Base-by-base conservation (phyloP, 345 rosid species). In the Euclidium syriacum region DNA sequence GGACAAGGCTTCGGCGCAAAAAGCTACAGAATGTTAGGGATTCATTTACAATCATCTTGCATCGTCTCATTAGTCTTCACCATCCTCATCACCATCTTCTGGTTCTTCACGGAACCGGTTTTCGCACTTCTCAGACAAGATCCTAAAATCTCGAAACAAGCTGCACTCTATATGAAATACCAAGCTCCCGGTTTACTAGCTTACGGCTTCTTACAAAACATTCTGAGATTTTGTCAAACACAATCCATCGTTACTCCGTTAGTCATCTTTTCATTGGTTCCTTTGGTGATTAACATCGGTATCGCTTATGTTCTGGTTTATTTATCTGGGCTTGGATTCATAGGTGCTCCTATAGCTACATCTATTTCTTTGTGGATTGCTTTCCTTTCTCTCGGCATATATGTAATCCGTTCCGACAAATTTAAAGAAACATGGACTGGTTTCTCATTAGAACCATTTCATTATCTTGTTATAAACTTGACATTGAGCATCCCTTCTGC, bases 1-100 rank as follows among this genome's bases (percentile, higher is more conserved):
- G 96, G 98, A 3, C 98, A 88, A 82, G 92, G 76, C 10, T 91
- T 78, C 73, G 96, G 92, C 6, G 89, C 98, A 33, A 76, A 79
- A 56, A 11, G 25, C 52, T 85, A 91, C 66, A 77, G 76, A 25
- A 79, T 75, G 77, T 49, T 88, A 46, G 96, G 96, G 24, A 70
- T 86, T 36, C 68, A 91, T 72, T 75, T 86, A 1, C 98, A 91
- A 71, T 78, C 95, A 35, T 80, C 98, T 10, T 84, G 85, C 77
- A 77, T 84, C 1, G 79, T 84, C 17, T 83, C 91, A 3, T 35
- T 80, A 10, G 20, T 71, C 42, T 84, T 75, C 68, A 76, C 81
- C 4, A 16, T 85, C 7, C 43, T 83, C 55, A 73, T 88, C 68
- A 75, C 88, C 59, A 25, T 86, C 44, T 25, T 83, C 24, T 91